A percentile compares a stretch with the other conserved stretches of the same genome.
Evolutionary conservation across 225 moss, liverwort and hornwort genomes (phyloP).

Genomic region (Marchantia polymorpha): DNA sequence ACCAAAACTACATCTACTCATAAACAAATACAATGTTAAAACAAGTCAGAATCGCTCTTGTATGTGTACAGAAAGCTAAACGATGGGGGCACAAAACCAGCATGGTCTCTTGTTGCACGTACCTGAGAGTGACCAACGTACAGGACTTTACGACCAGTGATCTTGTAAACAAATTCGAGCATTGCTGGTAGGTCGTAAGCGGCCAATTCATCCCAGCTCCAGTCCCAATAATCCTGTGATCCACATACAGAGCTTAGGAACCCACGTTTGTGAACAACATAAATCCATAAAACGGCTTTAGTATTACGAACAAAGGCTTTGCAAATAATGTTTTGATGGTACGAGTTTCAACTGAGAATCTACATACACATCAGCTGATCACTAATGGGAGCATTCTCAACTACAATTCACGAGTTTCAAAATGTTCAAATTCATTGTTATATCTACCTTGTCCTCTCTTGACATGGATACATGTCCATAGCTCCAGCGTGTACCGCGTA

Average conservation of each 20-base stretch:
- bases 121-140: conserved; percentile 92
- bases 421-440: not conserved
- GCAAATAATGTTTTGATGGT: too few relatives aligned
- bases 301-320: not conserved
- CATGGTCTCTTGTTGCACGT: not conserved
- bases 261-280: not conserved
- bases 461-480: conserved; percentile 59
- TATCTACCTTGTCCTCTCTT: conserved; percentile 38
- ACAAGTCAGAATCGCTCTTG: too few relatives aligned
- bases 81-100: not conserved
- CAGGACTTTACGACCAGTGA: conserved; percentile 49
- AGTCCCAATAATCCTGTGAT: conserved; percentile 69
- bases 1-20: too few relatives aligned
- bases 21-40: too few relatives aligned
- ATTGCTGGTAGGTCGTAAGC: conserved; percentile 65
- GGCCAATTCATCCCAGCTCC: conserved; percentile 77
- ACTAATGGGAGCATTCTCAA: not conserved
- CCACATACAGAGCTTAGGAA: not conserved
- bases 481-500: conserved; percentile 88
- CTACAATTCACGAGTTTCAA: not conserved
- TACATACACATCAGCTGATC: too few relatives aligned
- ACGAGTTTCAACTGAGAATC: too few relatives aligned
- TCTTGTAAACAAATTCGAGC: conserved; percentile 44
- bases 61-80: not conserved
- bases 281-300: not conserved